A percentile compares a stretch with the other conserved stretches of the same genome.
Evolutionary conservation across 768 basidiomycete species (phyloP).

Genomic region (Serendipita indica): DNA sequence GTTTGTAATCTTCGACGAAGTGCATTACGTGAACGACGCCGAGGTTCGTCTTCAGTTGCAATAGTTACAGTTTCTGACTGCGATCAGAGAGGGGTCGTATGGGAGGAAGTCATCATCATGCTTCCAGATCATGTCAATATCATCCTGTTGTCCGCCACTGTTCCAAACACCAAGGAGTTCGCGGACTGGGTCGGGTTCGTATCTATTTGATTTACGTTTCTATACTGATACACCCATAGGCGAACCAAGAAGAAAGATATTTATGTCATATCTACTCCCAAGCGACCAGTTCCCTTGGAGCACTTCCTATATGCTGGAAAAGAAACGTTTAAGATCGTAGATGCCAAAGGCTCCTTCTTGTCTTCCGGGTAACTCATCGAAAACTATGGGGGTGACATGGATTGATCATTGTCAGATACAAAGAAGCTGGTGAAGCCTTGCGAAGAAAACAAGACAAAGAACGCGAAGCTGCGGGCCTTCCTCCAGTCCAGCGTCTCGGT

Average conservation of each 20-base stretch:
- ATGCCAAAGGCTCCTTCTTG: slow-evolving; percentile 55
- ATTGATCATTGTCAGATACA: slow-evolving; percentile 41
- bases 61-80: slow-evolving; percentile 10
- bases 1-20: slow-evolving; percentile 98
- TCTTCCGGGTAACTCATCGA: background rate
- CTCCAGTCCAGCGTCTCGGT: slow-evolving; percentile 71
- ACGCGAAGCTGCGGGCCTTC: slow-evolving; percentile 83
- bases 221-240: slow-evolving; percentile 27
- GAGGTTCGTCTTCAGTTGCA: slow-evolving; percentile 44
- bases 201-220: background rate
- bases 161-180: slow-evolving; percentile 95
- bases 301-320: slow-evolving; percentile 93
- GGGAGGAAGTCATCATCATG: slow-evolving; percentile 99
- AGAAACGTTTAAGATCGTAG: slow-evolving; percentile 85
- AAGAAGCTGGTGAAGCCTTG: slow-evolving; percentile 76
- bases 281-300: slow-evolving; percentile 92
- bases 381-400: slow-evolving; percentile 1
- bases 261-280: slow-evolving; percentile 93
- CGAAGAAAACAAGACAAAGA: slow-evolving; percentile 96
- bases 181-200: slow-evolving; percentile 97
- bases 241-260: slow-evolving; percentile 99
- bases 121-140: slow-evolving; percentile 97
- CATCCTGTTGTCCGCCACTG: slow-evolving; percentile 90
- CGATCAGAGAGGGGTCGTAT: slow-evolving; percentile 84
- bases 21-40: slow-evolving; percentile 97